Evolutionary conservation across 441 rosid species (phyloP).

Genomic region (Adansonia madagascariensis): DNA sequence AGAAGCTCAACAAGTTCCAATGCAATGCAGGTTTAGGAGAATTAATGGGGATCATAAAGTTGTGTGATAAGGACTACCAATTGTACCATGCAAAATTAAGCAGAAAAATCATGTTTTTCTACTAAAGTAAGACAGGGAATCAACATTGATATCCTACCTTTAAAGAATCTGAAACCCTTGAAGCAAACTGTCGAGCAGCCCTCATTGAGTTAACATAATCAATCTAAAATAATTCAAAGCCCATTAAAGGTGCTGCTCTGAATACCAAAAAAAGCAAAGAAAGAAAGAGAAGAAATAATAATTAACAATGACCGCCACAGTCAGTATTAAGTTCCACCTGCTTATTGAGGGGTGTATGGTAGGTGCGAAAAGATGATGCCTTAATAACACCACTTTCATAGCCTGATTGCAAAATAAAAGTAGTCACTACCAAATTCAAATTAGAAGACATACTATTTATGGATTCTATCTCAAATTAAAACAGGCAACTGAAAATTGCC

Average conservation of each 20-base stretch:
- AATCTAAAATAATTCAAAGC: conserved; percentile 45
- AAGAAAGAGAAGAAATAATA: conserved; percentile 17
- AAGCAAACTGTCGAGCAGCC: conserved; percentile 87
- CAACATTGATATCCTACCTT: conserved; percentile 50
- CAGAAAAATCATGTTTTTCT: conserved; percentile 17
- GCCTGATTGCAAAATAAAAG: conserved; percentile 46
- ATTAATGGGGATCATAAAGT: conserved; percentile 16
- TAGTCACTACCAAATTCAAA: conserved; percentile 14
- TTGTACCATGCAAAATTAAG: background rate
- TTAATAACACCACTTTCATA: conserved; percentile 74
- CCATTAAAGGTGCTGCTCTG: conserved; percentile 15
- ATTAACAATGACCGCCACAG: conserved; percentile 22
- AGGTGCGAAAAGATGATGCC: conserved; percentile 99
- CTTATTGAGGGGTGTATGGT: conserved; percentile 94
- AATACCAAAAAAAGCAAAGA: background rate
- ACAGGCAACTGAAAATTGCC: conserved; percentile 7
- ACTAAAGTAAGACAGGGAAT: background rate
- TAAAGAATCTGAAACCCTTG: conserved; percentile 79
- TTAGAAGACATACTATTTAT: background rate
- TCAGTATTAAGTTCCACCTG: conserved; percentile 55
- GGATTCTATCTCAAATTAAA: conserved; percentile 11
- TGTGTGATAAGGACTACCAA: background rate
- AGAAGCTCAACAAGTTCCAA: conserved; percentile 15
- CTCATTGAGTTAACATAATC: conserved; percentile 92
- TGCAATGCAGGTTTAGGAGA: conserved; percentile 3